Conservation (phyloP, 2,329 filamentous ascomycete genomes). For the Sphaceloma murrayae region DNA sequence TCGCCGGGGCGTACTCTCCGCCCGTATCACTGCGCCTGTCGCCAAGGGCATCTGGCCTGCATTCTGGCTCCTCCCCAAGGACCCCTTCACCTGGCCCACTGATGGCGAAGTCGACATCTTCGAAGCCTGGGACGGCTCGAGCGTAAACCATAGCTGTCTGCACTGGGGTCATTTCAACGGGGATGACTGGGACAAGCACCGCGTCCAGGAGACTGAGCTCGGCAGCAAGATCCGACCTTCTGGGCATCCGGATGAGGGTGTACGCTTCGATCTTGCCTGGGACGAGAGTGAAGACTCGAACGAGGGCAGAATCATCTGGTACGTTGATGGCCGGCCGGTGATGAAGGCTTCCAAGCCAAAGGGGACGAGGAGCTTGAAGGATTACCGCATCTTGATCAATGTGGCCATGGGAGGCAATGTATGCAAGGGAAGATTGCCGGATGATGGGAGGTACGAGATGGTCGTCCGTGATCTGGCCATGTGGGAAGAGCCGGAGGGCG, state of each 20-base stretch:
- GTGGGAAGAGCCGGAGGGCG: conserved; percentile 45
- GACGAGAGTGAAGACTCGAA: conserved; percentile 37
- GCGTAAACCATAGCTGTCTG: conserved; percentile 47
- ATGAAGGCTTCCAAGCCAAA: conserved; percentile 48
- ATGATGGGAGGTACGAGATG: conserved; percentile 48
- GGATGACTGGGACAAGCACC: conserved; percentile 48
- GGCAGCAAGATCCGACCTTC: conserved; percentile 2
- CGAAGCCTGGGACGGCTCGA: conserved; percentile 53
- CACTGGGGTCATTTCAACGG: conserved; percentile 50
- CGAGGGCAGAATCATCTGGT: conserved; percentile 46
- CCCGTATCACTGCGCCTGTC: conserved; percentile 43
- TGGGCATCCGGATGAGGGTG: conserved; percentile 27
- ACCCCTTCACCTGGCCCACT: conserved; percentile 50
- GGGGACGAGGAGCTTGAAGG: conserved; percentile 46
- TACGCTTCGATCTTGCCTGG: conserved; percentile 50
- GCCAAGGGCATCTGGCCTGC: conserved; percentile 52
- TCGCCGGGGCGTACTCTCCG: conserved; percentile 45
- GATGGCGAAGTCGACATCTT: conserved; percentile 54
- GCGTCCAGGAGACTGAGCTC: conserved; percentile 40
- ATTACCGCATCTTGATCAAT: conserved; percentile 49
- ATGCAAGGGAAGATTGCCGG: conserved; percentile 43
- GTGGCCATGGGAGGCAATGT: conserved; percentile 55
- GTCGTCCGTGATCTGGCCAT: conserved; percentile 45
- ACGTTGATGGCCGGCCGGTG: conserved; percentile 47
- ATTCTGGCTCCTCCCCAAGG: conserved; percentile 50